Evolutionary conservation across 2,329 filamentous ascomycete species (phyloP), one percentile per base, ranked within the genome.

Genomic region (Trichoderma atrobrunneum): DNA sequence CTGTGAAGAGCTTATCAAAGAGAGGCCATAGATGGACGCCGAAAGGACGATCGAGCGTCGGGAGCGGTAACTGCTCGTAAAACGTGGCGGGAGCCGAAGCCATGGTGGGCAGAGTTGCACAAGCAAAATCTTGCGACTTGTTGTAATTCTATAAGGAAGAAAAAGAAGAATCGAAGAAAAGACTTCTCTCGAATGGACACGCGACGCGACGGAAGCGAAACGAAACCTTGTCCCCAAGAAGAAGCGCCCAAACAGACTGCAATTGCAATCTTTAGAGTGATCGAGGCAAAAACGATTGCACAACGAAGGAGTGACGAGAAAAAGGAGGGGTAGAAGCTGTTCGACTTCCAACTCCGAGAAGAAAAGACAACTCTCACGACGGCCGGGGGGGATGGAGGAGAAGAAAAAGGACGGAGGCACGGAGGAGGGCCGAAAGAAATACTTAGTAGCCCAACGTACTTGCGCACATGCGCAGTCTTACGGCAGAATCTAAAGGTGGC

Each of bases 21-120:
- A 97, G 90, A 78, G 95, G 94, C 96, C 96, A 98, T 82, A 98
- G 85, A 75, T 93, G 87, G 77, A 98, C 86, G 82, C 95, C 96
- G 79, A 98, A 98, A 39, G 95, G 95, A 75, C 93, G 90, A 81
- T 98, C 95, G 83, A 98, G 87, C 74, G 94, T 94, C 71, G 95
- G 95, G 76, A 90, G 81, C 80, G 93, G 87, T 74, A 90, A 78
- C 77, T 87, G 83, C 79, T 88, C 85, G 83, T 83, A 86, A 75
- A 88, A 84, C 66, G 78, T 75, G 66, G 78, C 74, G 68, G 60
- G 68, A 71, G 81, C 72, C 66, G 66, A 32, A 67, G 79, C 81
- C 80, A 83, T 83, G 79, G 73, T 77, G 77, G 77, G 76, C 56
- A 69, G 36, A 62, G 26, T 67, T 56, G 63, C 43, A 26, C 63